Evolutionary conservation across 768 basidiomycete species (phyloP), one percentile per base, ranked within the genome.

Genomic region (Rhizopogon roseolus): DNA sequence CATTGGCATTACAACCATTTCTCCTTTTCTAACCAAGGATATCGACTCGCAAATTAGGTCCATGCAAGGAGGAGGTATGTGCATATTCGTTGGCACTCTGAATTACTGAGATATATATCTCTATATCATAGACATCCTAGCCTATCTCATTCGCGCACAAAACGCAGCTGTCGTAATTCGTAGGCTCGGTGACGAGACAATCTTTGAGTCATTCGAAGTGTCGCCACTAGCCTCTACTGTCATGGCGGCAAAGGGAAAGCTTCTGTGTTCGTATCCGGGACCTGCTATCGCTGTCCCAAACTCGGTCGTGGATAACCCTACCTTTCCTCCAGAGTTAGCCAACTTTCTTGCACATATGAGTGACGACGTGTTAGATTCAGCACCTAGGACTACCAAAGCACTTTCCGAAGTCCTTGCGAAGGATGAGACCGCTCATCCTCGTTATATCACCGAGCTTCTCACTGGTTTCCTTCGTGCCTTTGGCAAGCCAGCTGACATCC

Each of bases 191-290:
- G 28, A 34, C 6, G 27, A 51, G 16, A 49, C 58, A 25, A 51
- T 48, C 8, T 59, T 67, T 41, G 66, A 67, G 49, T 50, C 48
- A 34, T 67, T 67, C 41, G 63, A 68, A 46, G 63, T 61, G 28
- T 62, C 64, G 6, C 53, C 61, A 1, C 36, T 17, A 9, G 40
- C 27, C 14, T 8, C 32, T 13, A 53, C 19, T 13, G 52, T 68
- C 37, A 64, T 57, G 41, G 42, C 48, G 10, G 52, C 57, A 3
- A 34, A 43, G 37, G 65, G 65, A 6, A 68, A 66, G 44, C 57
- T 67, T 6, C 11, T 63, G 14, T 57, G 62, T 19, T 54, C 56
- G 4, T 68, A 63, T 56, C 67, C 69, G 43, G 51, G 53, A 2
- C 61, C 57, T 5, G 57, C 56, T 0, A 42, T 62, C 4, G 49